phyloP scores from a whole-genome alignment of 164 flowering plant genomes.

The Pachysandra terminalis region DNA sequence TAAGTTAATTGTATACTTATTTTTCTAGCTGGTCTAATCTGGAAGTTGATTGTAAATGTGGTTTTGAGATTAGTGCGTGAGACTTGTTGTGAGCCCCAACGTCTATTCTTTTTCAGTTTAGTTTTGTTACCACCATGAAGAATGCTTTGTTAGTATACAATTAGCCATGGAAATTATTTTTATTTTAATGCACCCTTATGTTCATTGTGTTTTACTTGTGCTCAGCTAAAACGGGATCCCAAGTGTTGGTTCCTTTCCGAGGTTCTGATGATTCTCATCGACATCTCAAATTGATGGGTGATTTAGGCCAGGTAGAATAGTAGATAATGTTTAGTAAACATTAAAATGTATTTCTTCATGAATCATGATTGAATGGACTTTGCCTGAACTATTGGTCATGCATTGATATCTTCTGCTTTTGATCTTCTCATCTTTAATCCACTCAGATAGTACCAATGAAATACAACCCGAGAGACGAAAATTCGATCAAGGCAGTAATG shows the following conservation, averaged over 20 bases:
- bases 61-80: neutral
- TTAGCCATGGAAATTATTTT: neutral
- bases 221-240: conserved; percentile 96
- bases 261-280: conserved; percentile 93
- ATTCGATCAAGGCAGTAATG: conserved; percentile 92
- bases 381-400: neutral
- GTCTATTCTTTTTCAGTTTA: neutral
- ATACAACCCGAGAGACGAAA: conserved; percentile 90
- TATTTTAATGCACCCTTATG: neutral
- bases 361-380: neutral
- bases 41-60: neutral
- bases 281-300: conserved; percentile 99
- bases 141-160: neutral
- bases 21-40: neutral
- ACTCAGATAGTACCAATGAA: conserved; percentile 94
- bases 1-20: conserved; percentile 28
- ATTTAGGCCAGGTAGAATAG: conserved; percentile 82
- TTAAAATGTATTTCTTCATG: neutral
- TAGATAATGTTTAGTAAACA: conserved; percentile 1
- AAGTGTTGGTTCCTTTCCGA: conserved; percentile 93
- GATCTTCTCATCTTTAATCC: neutral
- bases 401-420: neutral
- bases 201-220: conserved; percentile 3
- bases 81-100: neutral
- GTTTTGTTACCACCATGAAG: neutral